Evolutionary conservation across 2,329 filamentous ascomycete genomes (phyloP).

Genomic region (Trichoderma atroviride): DNA sequence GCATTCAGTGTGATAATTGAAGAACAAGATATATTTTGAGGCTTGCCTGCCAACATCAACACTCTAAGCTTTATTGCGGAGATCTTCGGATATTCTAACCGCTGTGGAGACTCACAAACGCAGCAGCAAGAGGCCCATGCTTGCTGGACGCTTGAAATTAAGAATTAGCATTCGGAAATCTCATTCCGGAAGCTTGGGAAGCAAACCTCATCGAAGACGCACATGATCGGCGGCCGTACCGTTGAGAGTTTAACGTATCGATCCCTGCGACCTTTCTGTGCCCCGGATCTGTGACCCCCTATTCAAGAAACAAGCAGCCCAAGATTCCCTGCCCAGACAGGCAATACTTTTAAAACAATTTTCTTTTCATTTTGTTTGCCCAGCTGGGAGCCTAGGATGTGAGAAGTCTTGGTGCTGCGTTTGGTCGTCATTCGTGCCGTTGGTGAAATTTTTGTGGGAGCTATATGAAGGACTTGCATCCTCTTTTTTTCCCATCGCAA

Average conservation of each 20-base stretch:
- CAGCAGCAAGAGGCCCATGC: background rate
- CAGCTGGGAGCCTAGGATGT: conserved; percentile 33
- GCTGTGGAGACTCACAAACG: conserved; percentile 23
- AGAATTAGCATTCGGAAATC: background rate
- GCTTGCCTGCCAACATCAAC: background rate
- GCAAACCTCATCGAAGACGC: conserved; percentile 19
- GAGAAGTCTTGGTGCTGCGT: conserved; percentile 32
- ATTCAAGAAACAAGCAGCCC: conserved; percentile 7
- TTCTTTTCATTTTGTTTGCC: conserved; percentile 34
- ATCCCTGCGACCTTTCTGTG: conserved; percentile 17
- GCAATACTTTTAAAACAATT: background rate
- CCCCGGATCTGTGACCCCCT: conserved; percentile 21
- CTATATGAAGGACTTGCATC: conserved; percentile 34
- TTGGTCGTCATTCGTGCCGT: conserved; percentile 32
- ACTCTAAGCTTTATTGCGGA: conserved; percentile 6
- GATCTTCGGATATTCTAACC: conserved; percentile 17
- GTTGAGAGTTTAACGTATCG: background rate
- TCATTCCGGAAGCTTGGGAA: conserved; percentile 9
- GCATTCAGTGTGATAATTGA: background rate
- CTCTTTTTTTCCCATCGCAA: background rate
- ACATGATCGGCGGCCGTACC: background rate
- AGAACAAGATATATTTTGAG: background rate
- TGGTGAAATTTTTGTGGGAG: conserved; percentile 32
- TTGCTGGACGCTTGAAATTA: background rate
- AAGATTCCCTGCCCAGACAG: background rate